Percentiles rank a stretch among this genome's conserved stretches.
phyloP scores from a whole-genome alignment of 139 green algal genomes.

The Picocystis salinarum region DNA sequence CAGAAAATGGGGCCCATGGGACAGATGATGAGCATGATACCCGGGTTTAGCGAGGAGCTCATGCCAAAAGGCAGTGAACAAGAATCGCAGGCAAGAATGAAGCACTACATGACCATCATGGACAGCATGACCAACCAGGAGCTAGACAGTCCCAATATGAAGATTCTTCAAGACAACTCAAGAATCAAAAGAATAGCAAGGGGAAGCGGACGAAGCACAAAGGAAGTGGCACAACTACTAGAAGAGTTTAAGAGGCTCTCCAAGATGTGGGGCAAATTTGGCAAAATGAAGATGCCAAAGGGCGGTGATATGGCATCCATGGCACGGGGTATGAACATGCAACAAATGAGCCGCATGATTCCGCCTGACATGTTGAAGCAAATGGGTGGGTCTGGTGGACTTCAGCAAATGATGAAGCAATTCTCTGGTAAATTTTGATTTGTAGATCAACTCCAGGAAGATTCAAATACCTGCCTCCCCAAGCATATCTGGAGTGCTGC shows the following conservation, averaged over 20 bases:
- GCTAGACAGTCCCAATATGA: slow-evolving; percentile 40
- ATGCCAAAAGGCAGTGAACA: slow-evolving; percentile 63
- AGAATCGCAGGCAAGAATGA: slow-evolving; percentile 58
- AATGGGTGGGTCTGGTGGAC: slow-evolving; percentile 69
- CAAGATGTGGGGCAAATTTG: slow-evolving; percentile 72
- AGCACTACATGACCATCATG: slow-evolving; percentile 92
- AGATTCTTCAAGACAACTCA: slow-evolving; percentile 28
- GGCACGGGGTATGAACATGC: slow-evolving; percentile 26
- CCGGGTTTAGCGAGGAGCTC: slow-evolving; percentile 62
- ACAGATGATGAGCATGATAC: slow-evolving; percentile 91
- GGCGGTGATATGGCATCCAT: slow-evolving; percentile 43
- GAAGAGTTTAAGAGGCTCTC: slow-evolving; percentile 79
- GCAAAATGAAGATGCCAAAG: slow-evolving; percentile 73
- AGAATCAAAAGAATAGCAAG: slow-evolving; percentile 31
- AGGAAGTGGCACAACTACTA: slow-evolving; percentile 48
- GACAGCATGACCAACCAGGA: slow-evolving; percentile 89
- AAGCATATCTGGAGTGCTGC: too few species aligned
- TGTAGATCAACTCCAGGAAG: too few species aligned
- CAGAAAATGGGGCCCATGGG: slow-evolving; percentile 84
- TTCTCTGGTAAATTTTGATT: too few species aligned
- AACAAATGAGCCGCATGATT: slow-evolving; percentile 67
- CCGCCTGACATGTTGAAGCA: slow-evolving; percentile 83
- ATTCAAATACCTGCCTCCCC: too few species aligned
- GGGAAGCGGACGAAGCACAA: slow-evolving; percentile 17
- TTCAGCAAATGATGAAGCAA: slow-evolving; percentile 66